phyloP scores from a whole-genome alignment of 2,329 filamentous ascomycete genomes.

The Aspergillus neoniger region DNA sequence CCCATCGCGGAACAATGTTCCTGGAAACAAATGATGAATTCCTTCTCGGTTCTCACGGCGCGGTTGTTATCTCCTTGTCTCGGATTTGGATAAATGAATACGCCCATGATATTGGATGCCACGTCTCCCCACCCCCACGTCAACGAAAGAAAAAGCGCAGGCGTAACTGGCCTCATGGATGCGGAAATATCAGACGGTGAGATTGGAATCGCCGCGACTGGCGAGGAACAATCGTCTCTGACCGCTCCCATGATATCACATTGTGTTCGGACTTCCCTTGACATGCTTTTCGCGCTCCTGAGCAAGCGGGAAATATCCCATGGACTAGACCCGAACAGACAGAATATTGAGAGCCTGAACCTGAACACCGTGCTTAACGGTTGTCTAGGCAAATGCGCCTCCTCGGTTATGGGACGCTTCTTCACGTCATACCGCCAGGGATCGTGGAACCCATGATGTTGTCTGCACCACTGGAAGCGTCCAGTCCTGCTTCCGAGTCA shows the following conservation, averaged over 20 bases:
- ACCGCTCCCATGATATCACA: background rate
- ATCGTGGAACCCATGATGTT: slow-evolving; percentile 4
- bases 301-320: background rate
- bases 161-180: background rate
- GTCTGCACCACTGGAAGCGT: background rate
- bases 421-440: slow-evolving; percentile 3
- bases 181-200: background rate
- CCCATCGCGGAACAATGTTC: slow-evolving; percentile 2
- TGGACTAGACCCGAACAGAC: background rate
- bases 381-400: background rate
- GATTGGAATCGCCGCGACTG: background rate
- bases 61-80: background rate
- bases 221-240: background rate
- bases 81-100: background rate
- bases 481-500: background rate
- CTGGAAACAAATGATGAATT: background rate
- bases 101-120: background rate
- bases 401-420: background rate
- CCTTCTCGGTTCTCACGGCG: background rate
- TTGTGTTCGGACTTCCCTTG: background rate
- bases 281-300: background rate
- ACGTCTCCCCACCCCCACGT: background rate
- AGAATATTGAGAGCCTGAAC: background rate
- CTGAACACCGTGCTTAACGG: background rate
- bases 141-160: background rate